Base-by-base conservation (phyloP, 768 basidiomycete genomes). In the Fomitopsis serialis region DNA sequence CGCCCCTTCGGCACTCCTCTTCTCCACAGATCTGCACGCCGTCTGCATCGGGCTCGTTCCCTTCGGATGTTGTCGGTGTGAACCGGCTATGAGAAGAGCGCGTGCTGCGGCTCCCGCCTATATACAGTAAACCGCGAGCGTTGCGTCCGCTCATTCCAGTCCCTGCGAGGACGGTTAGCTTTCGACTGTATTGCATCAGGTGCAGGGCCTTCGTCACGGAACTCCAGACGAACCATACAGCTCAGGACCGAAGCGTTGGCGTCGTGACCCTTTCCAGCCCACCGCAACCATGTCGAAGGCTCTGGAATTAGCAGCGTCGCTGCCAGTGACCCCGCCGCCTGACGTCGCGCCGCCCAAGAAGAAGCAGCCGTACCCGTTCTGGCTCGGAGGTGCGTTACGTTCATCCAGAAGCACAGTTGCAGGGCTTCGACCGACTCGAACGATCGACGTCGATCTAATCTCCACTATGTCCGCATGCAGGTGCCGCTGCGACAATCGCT, bases 301-400 rank as follows among this genome's bases (percentile, higher is more conserved):
- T 9, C 43, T 52, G 40, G 51, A 45, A 29, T 32, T 42, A 13
- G 51, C 51, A 36, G 51, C 42, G 2, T 42, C 51, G 51, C 27
- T 52, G 29, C 51, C 51, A 19, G 51, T 52, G 7, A 13, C 25
- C 37, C 42, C 42, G 40, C 51, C 42, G 29, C 24, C 42, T n/a
- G 43, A 44, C 42, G 51, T 36, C 13, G 40, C 43, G 42, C 42
- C 56, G 12, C 34, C 40, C 37, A 61, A 58, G 56, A 89, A 89
- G 73, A 89, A 89, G 73, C 68, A 82, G 68, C 88, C 88, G 15
- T 88, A 92, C 68, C 90, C 90, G 11, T 90, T 91, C 73, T 92
- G 87, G 79, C 77, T 92, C 8, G 90, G 90, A 66, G 90, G 89
- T 80, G 50, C 50, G 74, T 68, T 8, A 40, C 43, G 37, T 25